Evolutionary conservation across 495 filamentous ascomycete species (phyloP).

Genomic region (Apiosordaria backusii): DNA sequence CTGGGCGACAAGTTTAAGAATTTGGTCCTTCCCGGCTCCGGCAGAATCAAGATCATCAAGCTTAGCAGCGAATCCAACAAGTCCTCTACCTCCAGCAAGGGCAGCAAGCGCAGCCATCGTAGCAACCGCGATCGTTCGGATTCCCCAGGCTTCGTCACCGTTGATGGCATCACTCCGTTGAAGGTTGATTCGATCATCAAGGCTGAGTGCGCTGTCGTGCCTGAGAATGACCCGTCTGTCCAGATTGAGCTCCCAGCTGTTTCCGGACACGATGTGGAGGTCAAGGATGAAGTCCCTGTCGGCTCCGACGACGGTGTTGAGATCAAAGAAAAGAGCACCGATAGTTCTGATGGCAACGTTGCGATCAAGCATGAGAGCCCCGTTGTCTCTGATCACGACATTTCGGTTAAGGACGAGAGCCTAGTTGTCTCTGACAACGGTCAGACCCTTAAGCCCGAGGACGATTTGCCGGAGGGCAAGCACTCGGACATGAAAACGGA

Average conservation of each 20-base stretch:
- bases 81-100: too few species aligned
- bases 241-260: neutral
- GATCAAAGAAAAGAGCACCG: neutral
- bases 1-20: neutral
- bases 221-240: neutral
- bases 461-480: too few species aligned
- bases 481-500: neutral
- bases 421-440: neutral
- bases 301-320: neutral
- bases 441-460: neutral
- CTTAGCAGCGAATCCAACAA: too few species aligned
- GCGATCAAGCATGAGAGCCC: neutral
- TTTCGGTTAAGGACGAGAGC: neutral
- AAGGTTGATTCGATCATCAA: too few species aligned
- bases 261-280: too few species aligned
- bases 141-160: too few species aligned
- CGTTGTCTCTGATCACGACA: neutral
- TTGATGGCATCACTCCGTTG: too few species aligned
- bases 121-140: too few species aligned
- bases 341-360: neutral
- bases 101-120: too few species aligned
- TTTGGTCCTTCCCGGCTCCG: too few species aligned
- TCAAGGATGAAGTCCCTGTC: too few species aligned
- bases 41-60: neutral
- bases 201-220: neutral